phyloP scores from a whole-genome alignment of 495 filamentous ascomycete species.

The Hyaloscypha hepaticicola region DNA sequence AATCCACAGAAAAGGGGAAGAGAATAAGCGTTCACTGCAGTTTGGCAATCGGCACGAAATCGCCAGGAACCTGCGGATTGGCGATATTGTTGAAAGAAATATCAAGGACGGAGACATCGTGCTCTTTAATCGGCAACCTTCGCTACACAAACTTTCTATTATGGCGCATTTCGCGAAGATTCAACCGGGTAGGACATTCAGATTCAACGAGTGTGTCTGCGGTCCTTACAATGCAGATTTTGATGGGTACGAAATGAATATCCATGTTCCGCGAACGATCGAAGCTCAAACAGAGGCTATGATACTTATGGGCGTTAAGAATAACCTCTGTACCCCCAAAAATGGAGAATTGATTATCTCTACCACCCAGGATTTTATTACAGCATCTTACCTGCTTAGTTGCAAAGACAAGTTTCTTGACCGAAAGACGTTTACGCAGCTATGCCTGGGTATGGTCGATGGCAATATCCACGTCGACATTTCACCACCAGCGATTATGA shows the following conservation, averaged over 20 bases:
- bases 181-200: slow-evolving; percentile 91
- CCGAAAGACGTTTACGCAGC: slow-evolving; percentile 77
- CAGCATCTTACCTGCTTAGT: slow-evolving; percentile 84
- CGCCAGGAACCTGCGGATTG: slow-evolving; percentile 70
- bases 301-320: slow-evolving; percentile 95
- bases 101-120: slow-evolving; percentile 95
- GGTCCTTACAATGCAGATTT: slow-evolving; percentile 99
- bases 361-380: slow-evolving; percentile 98
- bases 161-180: slow-evolving; percentile 91
- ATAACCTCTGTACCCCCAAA: slow-evolving; percentile 92
- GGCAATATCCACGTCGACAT: slow-evolving; percentile 77
- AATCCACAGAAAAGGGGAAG: slow-evolving; percentile 67
- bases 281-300: slow-evolving; percentile 94
- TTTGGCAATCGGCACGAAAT: slow-evolving; percentile 61
- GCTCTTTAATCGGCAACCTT: slow-evolving; percentile 96
- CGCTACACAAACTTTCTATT: slow-evolving; percentile 96
- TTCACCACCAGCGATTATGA: slow-evolving; percentile 79
- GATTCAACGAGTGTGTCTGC: slow-evolving; percentile 96
- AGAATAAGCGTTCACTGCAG: slow-evolving; percentile 71
- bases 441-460: slow-evolving; percentile 91
- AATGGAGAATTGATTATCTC: slow-evolving; percentile 98
- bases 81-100: slow-evolving; percentile 90
- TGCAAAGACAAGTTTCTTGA: slow-evolving; percentile 93
- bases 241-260: slow-evolving; percentile 98
- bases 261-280: slow-evolving; percentile 97